Conservation (phyloP, 306 rosid species). For the Cucurbita pepo region DNA sequence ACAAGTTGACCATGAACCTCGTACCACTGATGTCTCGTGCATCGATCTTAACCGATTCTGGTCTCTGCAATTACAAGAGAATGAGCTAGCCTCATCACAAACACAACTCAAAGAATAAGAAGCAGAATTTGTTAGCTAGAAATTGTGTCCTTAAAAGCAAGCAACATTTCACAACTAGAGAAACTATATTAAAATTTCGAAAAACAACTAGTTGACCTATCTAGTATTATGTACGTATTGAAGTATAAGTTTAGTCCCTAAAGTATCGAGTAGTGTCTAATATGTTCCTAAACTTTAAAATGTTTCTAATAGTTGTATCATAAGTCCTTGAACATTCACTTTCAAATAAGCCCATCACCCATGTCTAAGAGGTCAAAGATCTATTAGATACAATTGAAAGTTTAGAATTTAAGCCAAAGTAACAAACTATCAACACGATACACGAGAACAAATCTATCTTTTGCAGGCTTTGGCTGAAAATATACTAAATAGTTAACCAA, state of each 20-base stretch:
- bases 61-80: slow-evolving; percentile 41
- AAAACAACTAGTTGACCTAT: neutral
- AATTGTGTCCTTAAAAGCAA: neutral
- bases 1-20: slow-evolving; percentile 44
- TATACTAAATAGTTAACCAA: neutral
- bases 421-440: neutral
- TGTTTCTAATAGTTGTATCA: neutral
- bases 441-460: neutral
- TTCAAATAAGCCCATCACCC: too few species aligned
- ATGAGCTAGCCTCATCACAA: neutral
- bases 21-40: slow-evolving; percentile 56
- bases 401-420: neutral
- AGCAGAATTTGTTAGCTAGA: neutral
- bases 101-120: neutral
- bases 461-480: neutral
- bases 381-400: neutral
- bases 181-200: neutral
- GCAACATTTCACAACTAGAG: neutral
- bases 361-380: neutral
- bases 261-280: neutral
- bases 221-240: neutral
- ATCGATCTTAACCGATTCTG: slow-evolving; percentile 74
- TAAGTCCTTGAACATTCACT: neutral
- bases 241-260: neutral
- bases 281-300: neutral